Evolutionary conservation across 805 yeast species (phyloP).

Genomic region (Teunomyces cretensis): DNA sequence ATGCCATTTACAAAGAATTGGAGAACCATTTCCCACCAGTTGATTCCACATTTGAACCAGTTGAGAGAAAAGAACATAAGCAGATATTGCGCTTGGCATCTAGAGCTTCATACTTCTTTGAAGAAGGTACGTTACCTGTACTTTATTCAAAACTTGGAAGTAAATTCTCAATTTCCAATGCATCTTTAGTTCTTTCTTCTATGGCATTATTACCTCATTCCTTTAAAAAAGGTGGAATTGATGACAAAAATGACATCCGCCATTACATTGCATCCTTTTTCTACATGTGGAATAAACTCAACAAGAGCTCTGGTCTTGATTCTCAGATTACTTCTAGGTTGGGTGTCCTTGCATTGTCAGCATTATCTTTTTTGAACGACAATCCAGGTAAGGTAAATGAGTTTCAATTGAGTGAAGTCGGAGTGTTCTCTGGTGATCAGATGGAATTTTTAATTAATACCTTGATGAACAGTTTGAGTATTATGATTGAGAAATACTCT

Average conservation of each 20-base stretch:
- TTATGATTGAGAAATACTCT: slow-evolving; percentile 48
- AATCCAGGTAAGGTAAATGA: slow-evolving; percentile 15
- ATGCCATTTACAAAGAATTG: slow-evolving; percentile 40
- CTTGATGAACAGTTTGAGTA: slow-evolving; percentile 44
- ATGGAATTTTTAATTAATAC: slow-evolving; percentile 59
- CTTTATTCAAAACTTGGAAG: slow-evolving; percentile 53
- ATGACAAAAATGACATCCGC: slow-evolving; percentile 40
- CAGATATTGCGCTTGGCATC: slow-evolving; percentile 53
- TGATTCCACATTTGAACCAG: slow-evolving; percentile 37
- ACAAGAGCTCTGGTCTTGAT: slow-evolving; percentile 53
- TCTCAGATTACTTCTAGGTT: slow-evolving; percentile 63
- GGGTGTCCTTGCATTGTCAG: slow-evolving; percentile 57
- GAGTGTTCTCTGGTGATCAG: slow-evolving; percentile 65
- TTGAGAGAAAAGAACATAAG: slow-evolving; percentile 50
- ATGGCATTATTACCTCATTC: slow-evolving; percentile 54
- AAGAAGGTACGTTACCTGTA: slow-evolving; percentile 44
- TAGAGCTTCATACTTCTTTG: slow-evolving; percentile 55
- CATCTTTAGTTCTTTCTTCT: slow-evolving; percentile 50
- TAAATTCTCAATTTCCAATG: slow-evolving; percentile 54
- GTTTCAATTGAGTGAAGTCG: slow-evolving; percentile 48
- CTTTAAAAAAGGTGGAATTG: slow-evolving; percentile 30
- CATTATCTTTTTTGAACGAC: slow-evolving; percentile 32
- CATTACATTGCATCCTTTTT: slow-evolving; percentile 67
- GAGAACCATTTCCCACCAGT: slow-evolving; percentile 30
- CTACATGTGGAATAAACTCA: slow-evolving; percentile 65